A percentile compares a stretch with the other conserved stretches of the same genome.
These are phyloP conservation scores for Rosa lucieae DNA, from an alignment of 306 rosid species.

Conservation along the genomic window DNA sequence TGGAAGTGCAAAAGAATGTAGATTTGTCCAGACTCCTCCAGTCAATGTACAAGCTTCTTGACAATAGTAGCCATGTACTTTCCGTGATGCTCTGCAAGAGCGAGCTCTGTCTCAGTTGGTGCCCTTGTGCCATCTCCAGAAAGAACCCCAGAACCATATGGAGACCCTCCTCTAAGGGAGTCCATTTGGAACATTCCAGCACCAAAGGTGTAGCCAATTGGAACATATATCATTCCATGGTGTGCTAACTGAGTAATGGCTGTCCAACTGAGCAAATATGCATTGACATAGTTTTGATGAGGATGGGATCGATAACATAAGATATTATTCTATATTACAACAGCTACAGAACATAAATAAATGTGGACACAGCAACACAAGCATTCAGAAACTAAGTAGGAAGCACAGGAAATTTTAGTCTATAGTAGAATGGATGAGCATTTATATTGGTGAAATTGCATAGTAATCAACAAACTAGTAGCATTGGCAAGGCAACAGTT, in stretches of 20 bases:
- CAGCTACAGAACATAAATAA: neutral
- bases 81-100: conserved; percentile 78
- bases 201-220: conserved; percentile 72
- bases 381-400: neutral
- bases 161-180: conserved; percentile 70
- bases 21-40: neutral
- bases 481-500: neutral
- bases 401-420: neutral
- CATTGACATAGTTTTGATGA: neutral
- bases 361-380: neutral
- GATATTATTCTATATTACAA: neutral
- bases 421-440: neutral
- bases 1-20: conserved; percentile 7
- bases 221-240: conserved; percentile 85
- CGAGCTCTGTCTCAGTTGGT: conserved; percentile 53
- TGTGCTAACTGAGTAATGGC: conserved; percentile 78
- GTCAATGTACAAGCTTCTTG: conserved; percentile 37
- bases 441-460: neutral
- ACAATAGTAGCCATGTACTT: conserved; percentile 69
- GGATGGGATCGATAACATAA: neutral
- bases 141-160: conserved; percentile 72
- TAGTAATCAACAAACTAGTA: neutral
- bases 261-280: conserved; percentile 61
- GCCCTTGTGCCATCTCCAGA: conserved; percentile 75
- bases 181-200: conserved; percentile 67